Evolutionary conservation across 2,329 filamentous ascomycete species (phyloP).

Genomic region (Hymenoscyphus linearis): DNA sequence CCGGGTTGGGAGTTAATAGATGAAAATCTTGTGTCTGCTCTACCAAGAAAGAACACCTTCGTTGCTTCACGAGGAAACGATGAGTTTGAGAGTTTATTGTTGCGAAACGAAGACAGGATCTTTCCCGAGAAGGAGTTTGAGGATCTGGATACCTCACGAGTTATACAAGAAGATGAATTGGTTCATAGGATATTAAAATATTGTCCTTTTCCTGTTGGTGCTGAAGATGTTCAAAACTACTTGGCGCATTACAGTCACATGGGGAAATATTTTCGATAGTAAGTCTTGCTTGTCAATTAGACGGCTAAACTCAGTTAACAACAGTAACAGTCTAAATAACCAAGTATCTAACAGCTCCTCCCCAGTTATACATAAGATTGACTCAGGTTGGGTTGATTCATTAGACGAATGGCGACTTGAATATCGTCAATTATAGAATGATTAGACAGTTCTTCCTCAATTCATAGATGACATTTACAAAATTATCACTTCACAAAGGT

Average conservation of each 20-base stretch:
- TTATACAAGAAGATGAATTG: background rate
- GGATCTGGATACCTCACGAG: background rate
- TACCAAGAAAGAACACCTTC: background rate
- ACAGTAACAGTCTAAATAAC: background rate
- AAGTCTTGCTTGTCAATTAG: background rate
- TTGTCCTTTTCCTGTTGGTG: background rate
- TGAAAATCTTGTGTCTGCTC: background rate
- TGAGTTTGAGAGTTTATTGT: constrained; percentile 1
- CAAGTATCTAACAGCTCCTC: background rate
- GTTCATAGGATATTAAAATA: background rate
- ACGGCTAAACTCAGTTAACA: background rate
- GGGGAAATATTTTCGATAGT: constrained; percentile 7
- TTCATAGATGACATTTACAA: background rate
- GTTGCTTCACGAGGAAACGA: background rate
- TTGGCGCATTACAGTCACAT: background rate
- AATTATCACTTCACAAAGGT: background rate
- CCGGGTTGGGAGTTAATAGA: constrained; percentile 5
- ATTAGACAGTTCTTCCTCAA: background rate
- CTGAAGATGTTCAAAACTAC: background rate
- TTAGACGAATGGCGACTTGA: background rate
- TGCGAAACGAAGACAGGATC: background rate
- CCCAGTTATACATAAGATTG: background rate
- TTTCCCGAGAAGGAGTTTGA: background rate
- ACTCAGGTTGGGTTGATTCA: background rate
- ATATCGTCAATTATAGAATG: background rate